Evolutionary conservation across 148 eudicot species (phyloP), one percentile per base, ranked within the genome.

Genomic region (Heliosperma pusillum): DNA sequence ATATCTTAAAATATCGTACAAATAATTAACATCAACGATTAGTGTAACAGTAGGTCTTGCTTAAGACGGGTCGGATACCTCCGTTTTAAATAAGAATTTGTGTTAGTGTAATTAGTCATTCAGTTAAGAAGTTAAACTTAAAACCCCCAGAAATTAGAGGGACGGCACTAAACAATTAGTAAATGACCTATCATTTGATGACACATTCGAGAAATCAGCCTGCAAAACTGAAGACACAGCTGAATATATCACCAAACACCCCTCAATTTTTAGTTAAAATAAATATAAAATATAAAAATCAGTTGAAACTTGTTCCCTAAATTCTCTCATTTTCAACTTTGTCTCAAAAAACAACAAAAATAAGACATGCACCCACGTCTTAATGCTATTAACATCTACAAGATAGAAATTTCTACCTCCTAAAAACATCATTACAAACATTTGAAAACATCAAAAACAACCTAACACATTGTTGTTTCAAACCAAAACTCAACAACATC

Each of bases 281-380:
- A 72, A 80, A 64, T 22, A 10, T 16, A 75, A 50, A 24, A 36
- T 36, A 36, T 4, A 36, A 36, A 53, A 50, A 53, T 64, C 64
- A 17, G 21, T 63, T 17, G 40, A 52, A 60, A 22, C 33, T 80
- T 70, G 17, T 70, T 36, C 59, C 52, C 81, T 73, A 26, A 55
- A 55, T 57, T 59, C 55, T 59, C 61, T 74, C 44, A 30, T 60
- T 65, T 10, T 66, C 26, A 52, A 29, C 67, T 76, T 40, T 27
- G 19, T 30, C 42, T 63, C 63, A 40, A 47, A 36, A 61, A 15
- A 70, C 25, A 50, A 27, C 25, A 58, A 63, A 64, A 55, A 58
- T 57, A 59, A 69, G 71, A 69, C 83, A 81, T 81, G 83, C 83
- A 81, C 80, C 83, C 80, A 81, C 75, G 80, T 73, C 71, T 78